Evolutionary conservation across 2,329 filamentous ascomycete genomes (phyloP), one percentile per base, ranked within the genome.

Genomic region (Aspergillus bombycis): DNA sequence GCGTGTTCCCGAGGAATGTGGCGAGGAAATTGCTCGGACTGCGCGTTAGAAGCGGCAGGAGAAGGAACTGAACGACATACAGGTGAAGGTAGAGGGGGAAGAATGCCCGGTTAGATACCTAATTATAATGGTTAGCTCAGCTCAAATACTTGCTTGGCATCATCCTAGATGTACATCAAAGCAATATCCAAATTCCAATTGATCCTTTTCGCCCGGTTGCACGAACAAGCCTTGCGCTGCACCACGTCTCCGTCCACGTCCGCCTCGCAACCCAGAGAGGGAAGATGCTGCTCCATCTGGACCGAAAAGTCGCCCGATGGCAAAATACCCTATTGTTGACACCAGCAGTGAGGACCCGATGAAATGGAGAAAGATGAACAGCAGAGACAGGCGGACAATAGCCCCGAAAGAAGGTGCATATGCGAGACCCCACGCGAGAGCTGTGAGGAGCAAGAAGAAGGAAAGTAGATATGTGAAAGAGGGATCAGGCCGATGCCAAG

Each of bases 401-500:
- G 81, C 77, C 21, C 76, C 75, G 65, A 84, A 82, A 32, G 77
- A 78, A 1, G 81, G 82, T 41, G 79, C 79, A 68, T 84, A 84
- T 50, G 82, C 82, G 56, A 89, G 80, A 32, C 87, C 88, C 88
- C 88, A 85, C 59, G 83, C 83, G 57, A 85, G 73, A 21, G 82
- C 52, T 61, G 82, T 84, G 68, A 85, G 78, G 50, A 84, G 78
- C 43, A 90, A 83, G 79, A 90, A 90, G 78, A 89, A 86, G 65
- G 86, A 88, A 66, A 90, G 84, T 23, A 91, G 85, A 75, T 90
- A 90, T 67, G 88, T 88, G 74, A 91, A 90, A 26, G 88, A 89
- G 3, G 88, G 88, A 70, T 91, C 88, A 41, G 88, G 86, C 61
- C 87, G 85, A 72, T 90, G 88, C 83, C 88, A 90, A 66, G 87